Evolutionary conservation across 106 monocot species (phyloP).

Genomic region (Alisma plantagoaquatica): DNA sequence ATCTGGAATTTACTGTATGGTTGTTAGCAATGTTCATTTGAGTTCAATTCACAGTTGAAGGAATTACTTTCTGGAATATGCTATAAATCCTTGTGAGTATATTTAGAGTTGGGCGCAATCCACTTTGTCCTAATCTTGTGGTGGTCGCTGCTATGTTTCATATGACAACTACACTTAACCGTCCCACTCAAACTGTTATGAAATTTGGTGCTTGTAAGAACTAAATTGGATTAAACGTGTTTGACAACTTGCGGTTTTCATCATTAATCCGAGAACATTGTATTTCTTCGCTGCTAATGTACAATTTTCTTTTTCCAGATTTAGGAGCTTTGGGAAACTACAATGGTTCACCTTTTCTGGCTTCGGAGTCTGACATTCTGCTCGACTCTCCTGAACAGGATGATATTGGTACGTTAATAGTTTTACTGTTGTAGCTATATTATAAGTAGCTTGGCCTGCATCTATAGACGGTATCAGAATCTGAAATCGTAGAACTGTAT

Average conservation of each 20-base stretch:
- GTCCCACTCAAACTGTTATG: background rate
- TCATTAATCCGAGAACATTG: background rate
- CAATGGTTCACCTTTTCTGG: slow-evolving; percentile 74
- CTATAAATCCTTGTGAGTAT: too few species aligned
- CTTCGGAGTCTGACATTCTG: slow-evolving; percentile 79
- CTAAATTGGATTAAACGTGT: too few species aligned
- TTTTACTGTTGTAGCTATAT: too few species aligned
- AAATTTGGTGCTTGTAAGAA: background rate
- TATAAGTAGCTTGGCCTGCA: too few species aligned
- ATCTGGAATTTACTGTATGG: too few species aligned
- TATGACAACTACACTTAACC: background rate
- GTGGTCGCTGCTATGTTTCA: background rate
- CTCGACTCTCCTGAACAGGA: slow-evolving; percentile 86
- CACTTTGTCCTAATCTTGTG: background rate
- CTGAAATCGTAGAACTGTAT: too few species aligned
- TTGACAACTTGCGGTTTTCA: background rate
- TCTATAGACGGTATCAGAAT: too few species aligned
- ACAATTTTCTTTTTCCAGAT: slow-evolving; percentile 28
- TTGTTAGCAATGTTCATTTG: too few species aligned
- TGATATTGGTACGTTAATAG: slow-evolving; percentile 79
- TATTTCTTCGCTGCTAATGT: background rate
- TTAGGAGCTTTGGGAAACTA: slow-evolving; percentile 82
- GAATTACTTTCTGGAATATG: too few species aligned
- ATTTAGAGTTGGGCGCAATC: too few species aligned
- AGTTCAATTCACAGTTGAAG: too few species aligned